phyloP scores from a whole-genome alignment of 805 yeast genomes.

The Kuraishia hungarica region DNA sequence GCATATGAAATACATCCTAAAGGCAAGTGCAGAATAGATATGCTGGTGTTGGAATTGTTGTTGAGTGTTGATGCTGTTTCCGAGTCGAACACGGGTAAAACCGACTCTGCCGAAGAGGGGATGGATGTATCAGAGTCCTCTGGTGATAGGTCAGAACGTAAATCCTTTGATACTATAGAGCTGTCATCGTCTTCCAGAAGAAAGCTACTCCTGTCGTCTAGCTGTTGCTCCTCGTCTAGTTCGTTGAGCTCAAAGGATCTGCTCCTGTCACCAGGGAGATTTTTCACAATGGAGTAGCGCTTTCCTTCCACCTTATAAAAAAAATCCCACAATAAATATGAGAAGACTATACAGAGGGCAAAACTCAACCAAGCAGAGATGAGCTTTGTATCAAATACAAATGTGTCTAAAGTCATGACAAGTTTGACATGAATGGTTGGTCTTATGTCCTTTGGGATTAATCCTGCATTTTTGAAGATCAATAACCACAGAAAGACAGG shows the following conservation, averaged over 20 bases:
- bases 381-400: constrained; percentile 22
- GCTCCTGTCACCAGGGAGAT: background rate
- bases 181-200: background rate
- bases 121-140: background rate
- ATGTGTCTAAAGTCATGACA: constrained; percentile 32
- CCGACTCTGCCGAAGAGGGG: constrained; percentile 4
- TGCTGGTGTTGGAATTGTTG: constrained; percentile 1
- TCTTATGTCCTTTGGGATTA: constrained; percentile 43
- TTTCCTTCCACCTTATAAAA: constrained; percentile 7
- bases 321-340: constrained; percentile 13
- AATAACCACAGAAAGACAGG: constrained; percentile 47
- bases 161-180: background rate
- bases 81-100: constrained; percentile 4
- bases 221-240: constrained; percentile 6
- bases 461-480: constrained; percentile 51
- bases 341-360: constrained; percentile 4
- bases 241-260: constrained; percentile 1
- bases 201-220: background rate
- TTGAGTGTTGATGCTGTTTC: background rate
- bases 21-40: constrained; percentile 10
- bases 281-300: background rate
- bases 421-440: constrained; percentile 44
- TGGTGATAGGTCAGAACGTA: background rate
- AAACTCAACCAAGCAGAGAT: constrained; percentile 15
- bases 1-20: constrained; percentile 17